Base-by-base conservation (phyloP, 371 early-diverging fungal genomes). In the Chytridium lagenaria region DNA sequence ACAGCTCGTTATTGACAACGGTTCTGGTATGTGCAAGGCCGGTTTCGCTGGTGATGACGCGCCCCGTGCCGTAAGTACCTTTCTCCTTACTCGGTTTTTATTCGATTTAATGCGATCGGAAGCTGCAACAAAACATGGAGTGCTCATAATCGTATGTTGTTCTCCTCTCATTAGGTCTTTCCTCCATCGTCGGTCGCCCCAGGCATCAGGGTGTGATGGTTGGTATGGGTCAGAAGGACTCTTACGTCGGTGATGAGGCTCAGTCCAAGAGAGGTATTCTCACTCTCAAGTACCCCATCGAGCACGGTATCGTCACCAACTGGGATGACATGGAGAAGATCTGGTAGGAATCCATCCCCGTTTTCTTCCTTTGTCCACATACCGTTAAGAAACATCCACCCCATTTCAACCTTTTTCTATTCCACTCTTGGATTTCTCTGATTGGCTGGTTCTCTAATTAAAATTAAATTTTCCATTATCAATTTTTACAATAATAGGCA, bases 291-390 rank as follows among this genome's bases (percentile, higher is more conserved):
- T 99, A 99, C 85, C 99, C 99, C 72, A 99, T 99, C 85, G 99
- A 99, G 86, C 99, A 99, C 91, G 99, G 99, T 89, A 98, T 99
- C 84, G 99, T 99, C 44, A 98, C 94, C 88, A 98, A 99, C 95
- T 99, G 99, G 99, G 99, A 99, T 81, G 98, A 98, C 83, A 99
- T 99, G 99, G 99, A 99, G 89, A 99, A 99, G 89, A 99, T 99
- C 83, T 99, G 99, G 92, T 83, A 50, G 23, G 76, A 67, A 12
- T 49, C 65, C 28, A 15, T 34, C 23, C 31, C 50, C 37, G 1
- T n/a, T 50, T 63, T 50, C 3, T 10, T 19, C 44, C 44, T 44
- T 44, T 44, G 44, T 44, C 19, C n/a, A n/a, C n/a, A n/a, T n/a
- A n/a, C n/a, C n/a, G n/a, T n/a, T n/a, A n/a, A n/a, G n/a, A n/a